phyloP scores from a whole-genome alignment of 2,329 filamentous ascomycete species.

The Apiospora hydei region DNA sequence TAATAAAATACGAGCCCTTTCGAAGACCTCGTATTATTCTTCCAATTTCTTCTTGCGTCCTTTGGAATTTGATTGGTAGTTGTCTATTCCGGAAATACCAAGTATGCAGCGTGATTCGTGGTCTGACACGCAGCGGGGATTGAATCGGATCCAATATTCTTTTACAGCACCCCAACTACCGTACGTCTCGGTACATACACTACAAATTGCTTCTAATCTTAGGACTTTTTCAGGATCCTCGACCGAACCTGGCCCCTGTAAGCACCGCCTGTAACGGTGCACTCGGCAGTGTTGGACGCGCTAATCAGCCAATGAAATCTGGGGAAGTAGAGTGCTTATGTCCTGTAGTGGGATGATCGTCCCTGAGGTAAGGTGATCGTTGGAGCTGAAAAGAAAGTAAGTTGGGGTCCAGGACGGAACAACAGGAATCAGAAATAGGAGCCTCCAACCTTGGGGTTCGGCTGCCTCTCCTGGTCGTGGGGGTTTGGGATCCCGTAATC shows the following conservation, averaged over 20 bases:
- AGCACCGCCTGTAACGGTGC: neutral
- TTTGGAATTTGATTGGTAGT: neutral
- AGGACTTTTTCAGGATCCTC: neutral
- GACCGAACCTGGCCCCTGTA: neutral
- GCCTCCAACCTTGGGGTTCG: too few relatives aligned
- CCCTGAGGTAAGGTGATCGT: neutral
- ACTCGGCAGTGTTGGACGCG: too few relatives aligned
- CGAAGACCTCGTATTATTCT: neutral
- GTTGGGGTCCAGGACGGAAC: neutral
- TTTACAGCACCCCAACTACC: neutral
- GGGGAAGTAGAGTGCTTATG: neutral
- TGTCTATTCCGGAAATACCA: neutral
- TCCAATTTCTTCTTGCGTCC: neutral
- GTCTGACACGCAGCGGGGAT: neutral
- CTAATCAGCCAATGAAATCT: neutral
- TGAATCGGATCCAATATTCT: neutral
- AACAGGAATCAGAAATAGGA: too few relatives aligned
- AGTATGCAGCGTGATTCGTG: neutral
- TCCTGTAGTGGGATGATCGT: neutral
- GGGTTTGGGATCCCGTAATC: neutral
- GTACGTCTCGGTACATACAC: too few relatives aligned
- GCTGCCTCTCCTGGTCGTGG: neutral
- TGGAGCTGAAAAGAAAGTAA: neutral
- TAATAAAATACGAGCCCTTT: neutral
- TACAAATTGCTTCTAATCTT: neutral